A percentile compares a stretch with the other conserved stretches of the same genome.
These are phyloP conservation scores for Talaromyces sp. DNA, from an alignment of 2,329 filamentous ascomycete species.

Conservation along the genomic window DNA sequence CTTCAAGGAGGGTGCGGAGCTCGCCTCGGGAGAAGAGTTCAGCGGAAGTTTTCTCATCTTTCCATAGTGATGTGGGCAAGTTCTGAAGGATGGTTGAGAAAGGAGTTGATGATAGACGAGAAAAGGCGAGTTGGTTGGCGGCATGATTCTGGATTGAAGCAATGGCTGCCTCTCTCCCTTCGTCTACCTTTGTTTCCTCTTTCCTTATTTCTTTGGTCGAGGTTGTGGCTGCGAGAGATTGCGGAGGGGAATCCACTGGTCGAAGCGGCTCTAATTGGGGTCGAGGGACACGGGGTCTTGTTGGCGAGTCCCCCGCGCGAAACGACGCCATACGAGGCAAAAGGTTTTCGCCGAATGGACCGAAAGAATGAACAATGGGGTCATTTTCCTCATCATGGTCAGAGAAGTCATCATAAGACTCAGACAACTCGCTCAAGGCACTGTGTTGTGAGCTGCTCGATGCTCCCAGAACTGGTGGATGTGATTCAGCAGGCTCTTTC, in stretches of 20 bases:
- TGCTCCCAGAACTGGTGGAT: constrained; percentile 26
- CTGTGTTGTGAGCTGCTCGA: constrained; percentile 19
- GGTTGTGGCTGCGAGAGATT: constrained; percentile 18
- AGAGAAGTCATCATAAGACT: constrained; percentile 59
- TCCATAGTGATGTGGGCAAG: constrained; percentile 61
- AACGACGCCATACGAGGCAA: constrained; percentile 79
- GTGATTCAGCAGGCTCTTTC: constrained; percentile 21
- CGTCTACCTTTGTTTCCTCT: constrained; percentile 2
- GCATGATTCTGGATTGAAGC: constrained; percentile 66
- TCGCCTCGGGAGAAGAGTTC: constrained; percentile 54
- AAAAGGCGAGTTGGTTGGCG: constrained; percentile 92
- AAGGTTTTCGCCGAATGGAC: constrained; percentile 80
- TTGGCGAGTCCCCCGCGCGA: constrained; percentile 61
- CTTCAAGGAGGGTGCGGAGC: constrained; percentile 68
- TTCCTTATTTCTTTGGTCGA: constrained; percentile 19
- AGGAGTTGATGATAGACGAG: constrained; percentile 84
- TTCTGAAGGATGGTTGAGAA: constrained; percentile 85
- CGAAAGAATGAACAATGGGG: constrained; percentile 86
- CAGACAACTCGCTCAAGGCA: constrained; percentile 31
- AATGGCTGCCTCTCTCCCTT: constrained; percentile 8
- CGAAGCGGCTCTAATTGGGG: constrained; percentile 30
- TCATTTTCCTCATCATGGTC: constrained; percentile 93
- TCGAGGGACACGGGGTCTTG: constrained; percentile 27
- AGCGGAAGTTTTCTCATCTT: constrained; percentile 46
- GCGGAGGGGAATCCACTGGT: constrained; percentile 26